These are phyloP conservation scores for Penicillium sp. DNA, from an alignment of 2,329 filamentous ascomycete genomes.

Conservation along the genomic window DNA sequence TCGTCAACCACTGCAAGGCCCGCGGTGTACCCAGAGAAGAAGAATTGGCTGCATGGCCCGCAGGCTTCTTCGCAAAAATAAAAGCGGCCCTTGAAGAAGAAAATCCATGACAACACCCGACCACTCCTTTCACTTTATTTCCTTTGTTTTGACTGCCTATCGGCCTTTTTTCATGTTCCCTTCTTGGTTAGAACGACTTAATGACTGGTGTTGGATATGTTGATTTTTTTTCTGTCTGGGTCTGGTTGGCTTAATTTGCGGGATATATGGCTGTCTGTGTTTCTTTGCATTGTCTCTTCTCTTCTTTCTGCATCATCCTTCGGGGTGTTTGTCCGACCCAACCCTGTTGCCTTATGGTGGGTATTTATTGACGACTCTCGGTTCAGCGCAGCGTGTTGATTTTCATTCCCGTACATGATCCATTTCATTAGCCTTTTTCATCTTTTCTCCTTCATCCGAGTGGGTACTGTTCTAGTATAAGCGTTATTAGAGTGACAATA, in stretches of 20 bases:
- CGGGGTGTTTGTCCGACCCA: constrained; percentile 5
- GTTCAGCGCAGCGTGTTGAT: constrained; percentile 23
- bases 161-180: constrained; percentile 7
- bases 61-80: constrained; percentile 50
- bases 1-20: constrained; percentile 60
- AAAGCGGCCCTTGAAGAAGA: constrained; percentile 48
- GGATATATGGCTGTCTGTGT: constrained; percentile 16
- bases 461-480: constrained; percentile 9
- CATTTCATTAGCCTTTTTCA: constrained; percentile 9
- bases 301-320: constrained; percentile 6
- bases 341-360: background rate
- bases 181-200: constrained; percentile 27
- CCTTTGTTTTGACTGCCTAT: constrained; percentile 25
- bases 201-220: constrained; percentile 30
- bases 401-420: constrained; percentile 23
- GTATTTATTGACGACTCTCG: constrained; percentile 7
- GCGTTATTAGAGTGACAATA: constrained; percentile 8
- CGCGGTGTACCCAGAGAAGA: constrained; percentile 57
- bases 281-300: constrained; percentile 12
- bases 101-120: constrained; percentile 28
- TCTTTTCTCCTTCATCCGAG: constrained; percentile 12
- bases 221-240: constrained; percentile 1
- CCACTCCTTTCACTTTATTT: constrained; percentile 23
- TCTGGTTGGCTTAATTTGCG: constrained; percentile 16
- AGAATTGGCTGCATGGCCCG: constrained; percentile 53